phyloP scores from a whole-genome alignment of 306 rosid genomes.

The Cicer arietinum region DNA sequence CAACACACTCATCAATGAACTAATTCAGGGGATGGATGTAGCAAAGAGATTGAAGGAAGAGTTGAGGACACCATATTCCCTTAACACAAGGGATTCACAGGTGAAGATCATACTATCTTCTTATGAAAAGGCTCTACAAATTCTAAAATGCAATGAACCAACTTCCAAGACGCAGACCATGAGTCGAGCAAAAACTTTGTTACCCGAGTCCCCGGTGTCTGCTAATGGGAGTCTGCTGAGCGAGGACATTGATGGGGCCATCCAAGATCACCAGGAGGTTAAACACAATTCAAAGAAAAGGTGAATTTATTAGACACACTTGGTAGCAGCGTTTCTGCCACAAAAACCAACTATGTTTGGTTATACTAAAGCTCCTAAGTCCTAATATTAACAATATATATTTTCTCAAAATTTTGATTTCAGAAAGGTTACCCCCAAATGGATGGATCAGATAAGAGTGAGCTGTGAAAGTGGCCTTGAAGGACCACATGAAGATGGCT shows the following conservation, averaged over 20 bases:
- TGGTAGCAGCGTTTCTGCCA: slow-evolving; percentile 38
- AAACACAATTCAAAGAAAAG: slow-evolving; percentile 75
- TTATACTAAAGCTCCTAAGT: slow-evolving; percentile 36
- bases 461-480: slow-evolving; percentile 74
- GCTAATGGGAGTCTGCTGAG: slow-evolving; percentile 57
- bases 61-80: slow-evolving; percentile 51
- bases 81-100: slow-evolving; percentile 54
- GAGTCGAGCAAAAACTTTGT: slow-evolving; percentile 33
- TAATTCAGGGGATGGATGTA: slow-evolving; percentile 80
- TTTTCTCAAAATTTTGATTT: slow-evolving; percentile 32
- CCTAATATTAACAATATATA: neutral
- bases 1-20: slow-evolving; percentile 65
- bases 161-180: slow-evolving; percentile 41
- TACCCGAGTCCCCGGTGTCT: slow-evolving; percentile 65
- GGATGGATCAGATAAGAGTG: slow-evolving; percentile 71
- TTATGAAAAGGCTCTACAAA: slow-evolving; percentile 72
- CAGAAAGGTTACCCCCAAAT: slow-evolving; percentile 78
- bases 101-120: slow-evolving; percentile 71
- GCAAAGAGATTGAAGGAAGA: slow-evolving; percentile 72
- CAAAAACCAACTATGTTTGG: slow-evolving; percentile 7
- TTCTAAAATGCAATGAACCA: slow-evolving; percentile 62
- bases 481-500: slow-evolving; percentile 87
- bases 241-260: slow-evolving; percentile 55
- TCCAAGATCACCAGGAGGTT: slow-evolving; percentile 53
- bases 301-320: slow-evolving; percentile 45